These are phyloP conservation scores for Leucosporidium yakuticum DNA, from an alignment of 768 basidiomycete genomes.

Conservation along the genomic window DNA sequence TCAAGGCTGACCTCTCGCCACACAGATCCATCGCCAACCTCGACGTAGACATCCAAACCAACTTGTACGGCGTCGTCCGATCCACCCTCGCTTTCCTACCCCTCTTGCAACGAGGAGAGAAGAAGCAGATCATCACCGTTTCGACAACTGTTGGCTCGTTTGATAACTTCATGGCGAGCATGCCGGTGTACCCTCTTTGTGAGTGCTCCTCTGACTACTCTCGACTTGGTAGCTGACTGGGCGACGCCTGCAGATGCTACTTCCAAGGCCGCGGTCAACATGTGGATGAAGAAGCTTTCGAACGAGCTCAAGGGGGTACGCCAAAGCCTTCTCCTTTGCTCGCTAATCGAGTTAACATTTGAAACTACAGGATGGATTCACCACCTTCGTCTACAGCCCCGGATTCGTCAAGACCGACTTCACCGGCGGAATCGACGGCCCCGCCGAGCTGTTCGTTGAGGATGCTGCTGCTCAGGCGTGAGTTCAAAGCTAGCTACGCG, in stretches of 20 bases:
- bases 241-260: constrained; percentile 18
- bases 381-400: constrained; percentile 12
- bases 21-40: background rate
- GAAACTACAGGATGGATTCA: constrained; percentile 7
- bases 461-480: constrained; percentile 17
- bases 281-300: constrained; percentile 24
- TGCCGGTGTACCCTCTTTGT: background rate
- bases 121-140: constrained; percentile 24
- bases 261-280: constrained; percentile 28
- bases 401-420: constrained; percentile 8
- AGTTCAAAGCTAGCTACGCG: background rate
- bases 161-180: background rate
- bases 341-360: too few relatives aligned
- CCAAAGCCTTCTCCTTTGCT: too few relatives aligned
- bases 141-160: constrained; percentile 7
- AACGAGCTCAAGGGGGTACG: constrained; percentile 10
- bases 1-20: too few relatives aligned
- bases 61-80: constrained; percentile 45
- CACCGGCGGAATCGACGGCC: constrained; percentile 5
- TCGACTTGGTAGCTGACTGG: background rate
- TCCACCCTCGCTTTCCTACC: constrained; percentile 48
- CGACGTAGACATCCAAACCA: constrained; percentile 31
- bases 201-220: background rate
- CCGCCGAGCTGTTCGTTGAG: constrained; percentile 13
- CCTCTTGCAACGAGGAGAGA: constrained; percentile 37